A percentile compares a stretch with the other conserved stretches of the same genome.
Conservation (phyloP, 495 filamentous ascomycete species). For the Annulohypoxylon stygium region DNA sequence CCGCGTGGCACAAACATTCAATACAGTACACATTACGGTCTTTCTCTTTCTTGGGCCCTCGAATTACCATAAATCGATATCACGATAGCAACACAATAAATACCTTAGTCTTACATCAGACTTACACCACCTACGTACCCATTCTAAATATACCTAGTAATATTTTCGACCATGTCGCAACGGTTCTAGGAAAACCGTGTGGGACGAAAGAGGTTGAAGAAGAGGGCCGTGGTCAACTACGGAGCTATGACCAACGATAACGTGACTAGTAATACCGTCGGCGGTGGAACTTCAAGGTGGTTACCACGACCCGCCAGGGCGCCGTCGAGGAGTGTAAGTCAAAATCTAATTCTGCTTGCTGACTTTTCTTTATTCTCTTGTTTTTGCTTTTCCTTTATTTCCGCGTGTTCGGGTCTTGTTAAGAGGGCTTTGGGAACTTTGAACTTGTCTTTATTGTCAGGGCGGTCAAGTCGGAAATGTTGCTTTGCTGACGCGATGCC, state of each 20-base stretch:
- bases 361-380: slow-evolving; percentile 12
- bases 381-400: slow-evolving; percentile 1
- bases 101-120: slow-evolving; percentile 9
- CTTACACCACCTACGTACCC: slow-evolving; percentile 17
- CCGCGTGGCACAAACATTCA: slow-evolving; percentile 11
- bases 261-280: slow-evolving; percentile 27
- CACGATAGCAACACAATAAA: background rate
- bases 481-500: slow-evolving; percentile 48
- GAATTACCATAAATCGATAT: background rate
- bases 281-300: slow-evolving; percentile 43
- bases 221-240: slow-evolving; percentile 26
- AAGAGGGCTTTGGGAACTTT: background rate
- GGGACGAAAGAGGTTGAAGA: slow-evolving; percentile 42
- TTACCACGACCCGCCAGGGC: slow-evolving; percentile 34
- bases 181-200: slow-evolving; percentile 36
- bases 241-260: slow-evolving; percentile 44
- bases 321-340: slow-evolving; percentile 40
- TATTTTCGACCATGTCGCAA: slow-evolving; percentile 31
- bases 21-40: background rate
- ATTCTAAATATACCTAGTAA: background rate
- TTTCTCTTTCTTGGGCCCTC: slow-evolving; percentile 17
- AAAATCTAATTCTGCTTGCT: slow-evolving; percentile 20
- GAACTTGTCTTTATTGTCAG: slow-evolving; percentile 11
- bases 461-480: slow-evolving; percentile 7
- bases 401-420: slow-evolving; percentile 2